Conservation (phyloP, 257 asterid species). For the Solanum corneliomulleri region DNA sequence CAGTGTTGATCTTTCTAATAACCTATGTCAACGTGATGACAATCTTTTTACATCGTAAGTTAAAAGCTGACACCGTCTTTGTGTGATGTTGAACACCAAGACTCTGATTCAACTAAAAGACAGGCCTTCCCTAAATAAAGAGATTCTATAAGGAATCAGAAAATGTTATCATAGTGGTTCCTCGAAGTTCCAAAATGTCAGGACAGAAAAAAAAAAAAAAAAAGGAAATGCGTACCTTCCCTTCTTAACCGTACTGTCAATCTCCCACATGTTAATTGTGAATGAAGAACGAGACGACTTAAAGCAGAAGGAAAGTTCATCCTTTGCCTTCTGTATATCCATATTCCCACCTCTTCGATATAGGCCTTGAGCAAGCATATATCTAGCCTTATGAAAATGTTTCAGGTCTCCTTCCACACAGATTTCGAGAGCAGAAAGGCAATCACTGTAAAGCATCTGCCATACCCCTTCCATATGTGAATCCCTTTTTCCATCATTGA, state of each 20-base stretch:
- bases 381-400: conserved; percentile 96
- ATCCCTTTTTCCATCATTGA: conserved; percentile 6
- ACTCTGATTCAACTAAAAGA: neutral
- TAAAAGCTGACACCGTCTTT: neutral
- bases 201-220: neutral
- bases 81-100: neutral
- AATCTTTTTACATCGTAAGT: neutral
- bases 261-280: conserved; percentile 99
- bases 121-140: neutral
- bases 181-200: neutral
- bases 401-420: conserved; percentile 99
- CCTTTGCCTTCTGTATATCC: conserved; percentile 89
- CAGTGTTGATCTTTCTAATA: neutral
- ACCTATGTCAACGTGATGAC: neutral
- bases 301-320: conserved; percentile 95
- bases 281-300: conserved; percentile 88
- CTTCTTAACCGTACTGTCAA: conserved; percentile 87
- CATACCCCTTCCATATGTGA: conserved; percentile 41
- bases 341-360: conserved; percentile 62
- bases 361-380: conserved; percentile 88
- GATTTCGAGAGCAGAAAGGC: conserved; percentile 81
- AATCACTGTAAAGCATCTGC: conserved; percentile 77
- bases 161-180: neutral
- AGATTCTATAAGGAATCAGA: neutral
- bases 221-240: conserved; percentile 51